Evolutionary conservation across 495 filamentous ascomycete genomes (phyloP), one percentile per base, ranked within the genome.

Genomic region (Cercophora scortea): DNA sequence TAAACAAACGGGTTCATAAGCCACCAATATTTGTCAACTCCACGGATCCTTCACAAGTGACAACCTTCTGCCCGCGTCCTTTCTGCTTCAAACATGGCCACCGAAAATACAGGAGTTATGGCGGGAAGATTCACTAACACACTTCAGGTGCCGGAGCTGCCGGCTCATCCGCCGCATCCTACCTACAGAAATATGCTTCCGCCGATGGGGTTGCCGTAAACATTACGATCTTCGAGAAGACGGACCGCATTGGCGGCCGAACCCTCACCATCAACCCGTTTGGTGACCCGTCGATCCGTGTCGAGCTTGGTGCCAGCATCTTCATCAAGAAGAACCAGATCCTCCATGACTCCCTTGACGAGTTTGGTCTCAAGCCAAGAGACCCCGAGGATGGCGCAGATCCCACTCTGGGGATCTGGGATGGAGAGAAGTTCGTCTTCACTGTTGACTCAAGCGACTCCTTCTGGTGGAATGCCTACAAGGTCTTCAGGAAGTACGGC

Each of bases 301-400:
- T 96, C 44, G 93, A 99, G 58, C 78, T 96, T 1, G 93, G 93
- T 8, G 94, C 87, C 36, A 90, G 84, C 33, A 95, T 97, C 57
- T 99, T 99, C 62, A 89, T 97, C 32, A 64, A 86, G 42, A 80
- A 88, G 42, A 99, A 99, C 63, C 68, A 81, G 13, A 95, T 91
- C 60, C 80, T 97, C 11, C 79, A 84, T 53, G 79, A 84, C 44
- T 87, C 91, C 0, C 79, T 84, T n/a, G 72, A 79, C 19, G 76
- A 83, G 41, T 88, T 96, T 59, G 82, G 79, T 32, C 81, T 99
- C 5, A 56, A 60, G 12, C 55, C 58, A 4, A 62, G 60, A 13
- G 58, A 67, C n/a, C 67, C 60, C 0, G 67, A 66, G 6, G 38
- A 59, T 15, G 59, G 68, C 54, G 64, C 69, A 51, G 63, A 69